Conservation (phyloP, 768 basidiomycete species). For the Dacryopinax spathularia region DNA sequence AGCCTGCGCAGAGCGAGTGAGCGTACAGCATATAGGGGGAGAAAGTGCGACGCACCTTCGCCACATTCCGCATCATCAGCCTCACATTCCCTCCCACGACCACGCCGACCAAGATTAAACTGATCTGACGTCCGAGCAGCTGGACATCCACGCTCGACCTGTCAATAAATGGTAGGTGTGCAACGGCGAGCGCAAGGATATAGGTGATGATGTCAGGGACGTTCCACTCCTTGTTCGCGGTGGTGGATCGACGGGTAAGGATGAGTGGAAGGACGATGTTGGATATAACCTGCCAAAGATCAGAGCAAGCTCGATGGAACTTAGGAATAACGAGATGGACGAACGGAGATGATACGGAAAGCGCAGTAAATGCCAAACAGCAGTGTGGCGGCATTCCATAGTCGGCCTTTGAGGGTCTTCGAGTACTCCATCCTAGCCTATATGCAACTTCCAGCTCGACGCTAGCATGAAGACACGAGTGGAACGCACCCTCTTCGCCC, state of each 20-base stretch:
- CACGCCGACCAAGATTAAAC: constrained; percentile 55
- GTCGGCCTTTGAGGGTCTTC: constrained; percentile 40
- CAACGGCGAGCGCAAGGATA: constrained; percentile 19
- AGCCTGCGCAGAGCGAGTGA: constrained; percentile 24
- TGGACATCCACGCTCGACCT: constrained; percentile 25
- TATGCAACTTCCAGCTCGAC: constrained; percentile 18
- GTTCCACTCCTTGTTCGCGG: neutral
- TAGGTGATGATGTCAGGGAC: constrained; percentile 34
- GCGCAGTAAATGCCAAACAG: constrained; percentile 56
- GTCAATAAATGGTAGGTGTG: constrained; percentile 29
- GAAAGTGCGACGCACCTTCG: constrained; percentile 31
- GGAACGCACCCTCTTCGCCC: neutral
- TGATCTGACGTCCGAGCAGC: constrained; percentile 40
- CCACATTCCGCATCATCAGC: constrained; percentile 52
- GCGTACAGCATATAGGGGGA: neutral
- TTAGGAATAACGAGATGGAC: constrained; percentile 18
- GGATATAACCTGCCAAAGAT: constrained; percentile 30
- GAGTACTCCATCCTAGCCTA: constrained; percentile 37
- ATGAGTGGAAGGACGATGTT: constrained; percentile 33
- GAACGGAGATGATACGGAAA: constrained; percentile 45
- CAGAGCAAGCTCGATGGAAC: neutral
- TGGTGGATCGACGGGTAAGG: constrained; percentile 28
- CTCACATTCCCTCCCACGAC: constrained; percentile 64
- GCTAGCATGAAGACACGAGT: neutral
- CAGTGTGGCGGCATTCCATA: constrained; percentile 34